Conservation (phyloP, 768 basidiomycete genomes). For the Artomyces pyxidatus region DNA sequence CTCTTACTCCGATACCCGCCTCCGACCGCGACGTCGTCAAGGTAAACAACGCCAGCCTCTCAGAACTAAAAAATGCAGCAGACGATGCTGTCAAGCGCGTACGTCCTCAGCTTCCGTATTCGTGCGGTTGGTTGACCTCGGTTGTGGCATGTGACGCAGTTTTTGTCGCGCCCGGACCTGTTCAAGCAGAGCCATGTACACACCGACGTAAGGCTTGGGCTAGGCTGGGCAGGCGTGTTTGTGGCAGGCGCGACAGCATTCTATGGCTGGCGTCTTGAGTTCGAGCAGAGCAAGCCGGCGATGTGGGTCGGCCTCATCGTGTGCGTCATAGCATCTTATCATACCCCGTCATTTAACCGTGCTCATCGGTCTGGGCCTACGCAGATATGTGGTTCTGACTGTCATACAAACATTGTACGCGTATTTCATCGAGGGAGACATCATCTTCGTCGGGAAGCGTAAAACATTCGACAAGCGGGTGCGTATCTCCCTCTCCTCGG, state of each 20-base stretch:
- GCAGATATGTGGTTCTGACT: constrained; percentile 71
- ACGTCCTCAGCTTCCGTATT: constrained; percentile 19
- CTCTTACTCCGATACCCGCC: background rate
- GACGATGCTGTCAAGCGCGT: constrained; percentile 92
- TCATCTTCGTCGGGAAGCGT: constrained; percentile 82
- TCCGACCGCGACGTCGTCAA: constrained; percentile 30
- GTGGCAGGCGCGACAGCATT: constrained; percentile 74
- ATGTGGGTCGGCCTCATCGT: constrained; percentile 72
- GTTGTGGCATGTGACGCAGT: constrained; percentile 36
- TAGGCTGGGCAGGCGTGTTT: constrained; percentile 84
- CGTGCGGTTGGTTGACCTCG: background rate
- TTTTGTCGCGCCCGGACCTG: constrained; percentile 67
- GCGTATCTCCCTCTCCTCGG: constrained; percentile 20
- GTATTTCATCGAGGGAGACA: constrained; percentile 79
- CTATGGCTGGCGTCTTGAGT: constrained; percentile 84
- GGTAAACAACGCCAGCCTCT: constrained; percentile 43
- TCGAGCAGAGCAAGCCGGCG: constrained; percentile 77
- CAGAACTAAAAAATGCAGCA: constrained; percentile 45
- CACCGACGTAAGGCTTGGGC: constrained; percentile 77
- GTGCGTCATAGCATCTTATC: constrained; percentile 36
- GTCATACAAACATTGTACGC: constrained; percentile 69
- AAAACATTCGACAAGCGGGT: constrained; percentile 87
- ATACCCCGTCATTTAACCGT: constrained; percentile 4
- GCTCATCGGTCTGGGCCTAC: constrained; percentile 4
- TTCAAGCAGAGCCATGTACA: constrained; percentile 86